Percentiles rank a stretch among this genome's conserved stretches.
phyloP scores from a whole-genome alignment of 305 asterid species.

The Caryopteris hybrid region DNA sequence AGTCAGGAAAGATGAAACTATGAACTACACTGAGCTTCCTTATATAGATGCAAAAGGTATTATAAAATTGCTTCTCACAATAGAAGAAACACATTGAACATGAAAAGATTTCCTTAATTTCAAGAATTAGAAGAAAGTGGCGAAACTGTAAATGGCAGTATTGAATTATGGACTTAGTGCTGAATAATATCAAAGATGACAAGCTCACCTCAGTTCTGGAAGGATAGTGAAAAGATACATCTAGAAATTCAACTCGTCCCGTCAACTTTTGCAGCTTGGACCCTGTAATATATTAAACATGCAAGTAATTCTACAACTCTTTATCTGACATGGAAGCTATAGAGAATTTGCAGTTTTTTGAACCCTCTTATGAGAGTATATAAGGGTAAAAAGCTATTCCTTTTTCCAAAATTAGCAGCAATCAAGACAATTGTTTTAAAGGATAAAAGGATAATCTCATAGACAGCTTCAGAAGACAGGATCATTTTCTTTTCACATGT shows the following conservation, averaged over 20 bases:
- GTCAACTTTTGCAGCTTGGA: conserved; percentile 57
- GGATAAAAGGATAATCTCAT: not conserved
- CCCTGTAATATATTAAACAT: conserved; percentile 46
- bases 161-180: conserved; percentile 4
- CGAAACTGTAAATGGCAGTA: not conserved
- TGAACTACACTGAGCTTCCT: not conserved
- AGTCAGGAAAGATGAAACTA: not conserved
- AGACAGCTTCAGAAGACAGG: not conserved
- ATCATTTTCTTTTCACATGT: not conserved
- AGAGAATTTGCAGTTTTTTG: not conserved
- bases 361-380: not conserved
- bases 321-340: not conserved
- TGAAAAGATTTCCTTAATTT: not conserved
- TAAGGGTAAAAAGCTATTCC: not conserved
- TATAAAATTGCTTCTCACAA: not conserved
- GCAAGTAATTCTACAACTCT: conserved; percentile 4
- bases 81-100: not conserved
- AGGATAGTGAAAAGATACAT: conserved; percentile 72
- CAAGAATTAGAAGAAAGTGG: not conserved
- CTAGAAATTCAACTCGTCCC: conserved; percentile 69
- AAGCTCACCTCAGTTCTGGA: conserved; percentile 64
- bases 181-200: not conserved
- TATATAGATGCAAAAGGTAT: not conserved
- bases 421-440: not conserved
- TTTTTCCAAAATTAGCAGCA: not conserved